These are phyloP conservation scores for Starmerella cellae DNA, from an alignment of 805 yeast species.

Conservation along the genomic window DNA sequence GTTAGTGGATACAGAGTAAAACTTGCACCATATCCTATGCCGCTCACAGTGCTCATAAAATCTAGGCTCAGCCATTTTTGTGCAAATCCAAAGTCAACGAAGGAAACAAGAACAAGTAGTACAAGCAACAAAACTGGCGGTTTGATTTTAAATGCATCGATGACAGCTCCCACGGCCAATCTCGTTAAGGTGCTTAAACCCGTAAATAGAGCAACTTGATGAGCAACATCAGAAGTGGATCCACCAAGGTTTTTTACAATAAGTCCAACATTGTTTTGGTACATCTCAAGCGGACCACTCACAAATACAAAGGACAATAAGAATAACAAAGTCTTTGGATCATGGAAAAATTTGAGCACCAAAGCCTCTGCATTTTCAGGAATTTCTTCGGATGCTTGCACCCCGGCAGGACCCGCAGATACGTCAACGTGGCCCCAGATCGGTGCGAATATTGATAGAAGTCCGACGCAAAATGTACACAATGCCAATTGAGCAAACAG, in stretches of 20 bases:
- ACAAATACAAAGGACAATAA: slow-evolving; percentile 49
- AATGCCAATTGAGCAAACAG: slow-evolving; percentile 19
- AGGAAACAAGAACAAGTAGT: slow-evolving; percentile 28
- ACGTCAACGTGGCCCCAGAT: slow-evolving; percentile 14
- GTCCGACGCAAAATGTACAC: slow-evolving; percentile 20
- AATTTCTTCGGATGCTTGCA: neutral
- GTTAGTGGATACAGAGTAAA: slow-evolving; percentile 81
- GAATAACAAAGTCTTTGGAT: slow-evolving; percentile 39
- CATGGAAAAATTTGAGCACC: slow-evolving; percentile 19
- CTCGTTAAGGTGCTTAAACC: slow-evolving; percentile 59
- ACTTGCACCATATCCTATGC: slow-evolving; percentile 65
- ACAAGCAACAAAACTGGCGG: slow-evolving; percentile 23
- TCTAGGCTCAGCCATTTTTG: slow-evolving; percentile 27
- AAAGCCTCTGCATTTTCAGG: neutral
- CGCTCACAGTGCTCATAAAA: slow-evolving; percentile 39
- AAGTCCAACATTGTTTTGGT: slow-evolving; percentile 70
- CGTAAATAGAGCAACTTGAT: slow-evolving; percentile 46
- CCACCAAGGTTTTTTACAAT: slow-evolving; percentile 36
- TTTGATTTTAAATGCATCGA: slow-evolving; percentile 44
- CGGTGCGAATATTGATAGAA: slow-evolving; percentile 22
- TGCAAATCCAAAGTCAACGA: slow-evolving; percentile 19
- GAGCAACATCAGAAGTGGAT: slow-evolving; percentile 17
- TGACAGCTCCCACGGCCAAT: slow-evolving; percentile 48
- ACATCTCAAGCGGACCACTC: slow-evolving; percentile 77
- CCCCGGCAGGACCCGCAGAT: neutral